Conservation (phyloP, 305 asterid species). For the Fraxinus sp. region DNA sequence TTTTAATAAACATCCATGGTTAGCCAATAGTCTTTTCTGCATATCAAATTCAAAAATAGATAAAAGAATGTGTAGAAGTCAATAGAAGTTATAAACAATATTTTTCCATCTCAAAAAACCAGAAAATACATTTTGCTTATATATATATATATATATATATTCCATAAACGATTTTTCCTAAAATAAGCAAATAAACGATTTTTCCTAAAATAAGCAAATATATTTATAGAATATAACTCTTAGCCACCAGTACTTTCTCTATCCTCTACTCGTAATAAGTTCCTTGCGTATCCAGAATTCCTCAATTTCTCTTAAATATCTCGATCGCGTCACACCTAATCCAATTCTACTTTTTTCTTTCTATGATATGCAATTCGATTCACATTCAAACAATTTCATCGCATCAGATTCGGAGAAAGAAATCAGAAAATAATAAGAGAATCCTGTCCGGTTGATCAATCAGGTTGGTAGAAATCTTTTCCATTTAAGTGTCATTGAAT, state of each 20-base stretch:
- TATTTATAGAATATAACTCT: not conserved
- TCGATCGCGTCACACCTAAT: not conserved
- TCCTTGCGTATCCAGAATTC: not conserved
- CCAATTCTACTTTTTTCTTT: not conserved
- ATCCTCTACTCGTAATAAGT: not conserved
- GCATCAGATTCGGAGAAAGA: not conserved
- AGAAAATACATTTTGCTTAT: not conserved
- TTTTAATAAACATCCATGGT: not conserved
- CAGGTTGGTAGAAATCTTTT: slow-evolving; percentile 5
- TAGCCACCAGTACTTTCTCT: not conserved
- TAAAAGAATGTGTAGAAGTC: not conserved
- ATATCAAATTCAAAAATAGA: not conserved
- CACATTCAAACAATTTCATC: not conserved
- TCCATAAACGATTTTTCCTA: no score
- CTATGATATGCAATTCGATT: not conserved
- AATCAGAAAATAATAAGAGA: slow-evolving; percentile 7
- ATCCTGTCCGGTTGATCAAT: slow-evolving; percentile 13
- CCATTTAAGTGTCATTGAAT: slow-evolving; percentile 7
- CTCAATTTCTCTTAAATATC: slow-evolving; percentile 14
- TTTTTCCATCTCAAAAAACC: not conserved
- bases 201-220: not conserved
- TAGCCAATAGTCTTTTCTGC: not conserved
- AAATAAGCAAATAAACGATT: no score
- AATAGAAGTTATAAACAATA: not conserved
- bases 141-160: no score